Evolutionary conservation across 2,329 filamentous ascomycete species (phyloP), one percentile per base, ranked within the genome.

Genomic region (Teratosphaeria zuluensis): DNA sequence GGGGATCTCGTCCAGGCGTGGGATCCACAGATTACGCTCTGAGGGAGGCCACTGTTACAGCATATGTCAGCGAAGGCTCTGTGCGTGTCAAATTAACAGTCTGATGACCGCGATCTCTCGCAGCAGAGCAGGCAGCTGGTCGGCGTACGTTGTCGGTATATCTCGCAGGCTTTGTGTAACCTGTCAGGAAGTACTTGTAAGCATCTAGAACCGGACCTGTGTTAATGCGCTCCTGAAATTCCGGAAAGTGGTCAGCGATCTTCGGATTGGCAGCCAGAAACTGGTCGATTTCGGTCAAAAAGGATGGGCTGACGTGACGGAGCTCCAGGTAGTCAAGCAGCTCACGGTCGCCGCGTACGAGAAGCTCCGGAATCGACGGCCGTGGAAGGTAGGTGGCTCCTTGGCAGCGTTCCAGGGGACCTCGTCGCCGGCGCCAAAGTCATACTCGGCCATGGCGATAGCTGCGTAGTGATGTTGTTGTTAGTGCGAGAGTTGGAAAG

Each of bases 151-250:
- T 35, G 33, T 35, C 33, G 33, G 14, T 14, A 7, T 35, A 35
- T 35, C 8, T 53, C 9, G 33, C 33, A 35, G 33, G 33, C 33
- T 35, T 58, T 19, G 51, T 54, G 33, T 54, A 58, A 1, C 51
- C 56, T 21, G 53, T 54, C 4, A 58, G 21, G 31, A 58, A 58
- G 35, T 54, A 58, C 21, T 24, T n/a, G 51, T 58, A 58, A 11
- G 31, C 56, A 9, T 54, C 30, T 2, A 58, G 56, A 11, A 35
- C 30, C 1, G 46, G 51, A 6, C 11, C 14, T 6, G 16, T 8
- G 35, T 58, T 58, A 32, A 58, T 46, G n/a, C n/a, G 4, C 14
- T 54, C 11, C 33, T 32, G 31, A n/a, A 54, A 58, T 3, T 24
- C 30, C 31, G 51, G 56, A 12, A 14, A n/a, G 35, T 42, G 46